These are phyloP conservation scores for Fistulifera solaris DNA, from an alignment of 108 stramenopile genomes.

Conservation along the genomic window DNA sequence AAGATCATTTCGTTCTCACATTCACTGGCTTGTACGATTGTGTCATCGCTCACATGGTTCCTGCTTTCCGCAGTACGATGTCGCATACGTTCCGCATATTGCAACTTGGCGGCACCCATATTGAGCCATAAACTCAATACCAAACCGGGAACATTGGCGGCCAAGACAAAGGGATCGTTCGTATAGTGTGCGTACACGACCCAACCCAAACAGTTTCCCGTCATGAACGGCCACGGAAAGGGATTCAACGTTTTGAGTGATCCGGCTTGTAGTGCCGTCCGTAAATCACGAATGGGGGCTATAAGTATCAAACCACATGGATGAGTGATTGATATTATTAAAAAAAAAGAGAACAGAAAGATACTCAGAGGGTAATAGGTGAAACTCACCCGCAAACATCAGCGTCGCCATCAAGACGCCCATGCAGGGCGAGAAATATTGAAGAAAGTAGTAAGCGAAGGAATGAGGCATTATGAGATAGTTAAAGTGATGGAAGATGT, in stretches of 20 bases:
- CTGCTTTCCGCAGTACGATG: too few relatives aligned
- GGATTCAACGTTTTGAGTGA: conserved; percentile 32
- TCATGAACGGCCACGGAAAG: conserved; percentile 73
- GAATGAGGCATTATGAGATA: too few relatives aligned
- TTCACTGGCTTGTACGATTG: neutral
- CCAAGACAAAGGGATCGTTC: conserved; percentile 58
- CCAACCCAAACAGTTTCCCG: conserved; percentile 74
- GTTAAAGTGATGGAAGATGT: too few relatives aligned
- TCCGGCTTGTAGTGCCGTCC: conserved; percentile 30
- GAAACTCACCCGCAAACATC: conserved; percentile 30
- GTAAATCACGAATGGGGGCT: conserved; percentile 47
- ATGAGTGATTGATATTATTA: conserved; percentile 6
- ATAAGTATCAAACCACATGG: too few relatives aligned
- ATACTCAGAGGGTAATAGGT: conserved; percentile 7
- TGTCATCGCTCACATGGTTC: neutral
- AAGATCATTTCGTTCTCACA: conserved; percentile 10
- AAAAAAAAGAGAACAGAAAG: conserved; percentile 5
- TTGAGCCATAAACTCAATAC: conserved; percentile 70
- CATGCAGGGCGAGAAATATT: conserved; percentile 51
- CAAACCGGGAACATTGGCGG: conserved; percentile 66
- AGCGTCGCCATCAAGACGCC: conserved; percentile 47
- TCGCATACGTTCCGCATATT: conserved; percentile 37
- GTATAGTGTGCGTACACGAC: conserved; percentile 38
- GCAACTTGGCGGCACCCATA: conserved; percentile 69
- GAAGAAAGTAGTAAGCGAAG: conserved; percentile 6